These are phyloP conservation scores for Spinacia oleracea DNA, from an alignment of 179 eudicot species.

Conservation along the genomic window DNA sequence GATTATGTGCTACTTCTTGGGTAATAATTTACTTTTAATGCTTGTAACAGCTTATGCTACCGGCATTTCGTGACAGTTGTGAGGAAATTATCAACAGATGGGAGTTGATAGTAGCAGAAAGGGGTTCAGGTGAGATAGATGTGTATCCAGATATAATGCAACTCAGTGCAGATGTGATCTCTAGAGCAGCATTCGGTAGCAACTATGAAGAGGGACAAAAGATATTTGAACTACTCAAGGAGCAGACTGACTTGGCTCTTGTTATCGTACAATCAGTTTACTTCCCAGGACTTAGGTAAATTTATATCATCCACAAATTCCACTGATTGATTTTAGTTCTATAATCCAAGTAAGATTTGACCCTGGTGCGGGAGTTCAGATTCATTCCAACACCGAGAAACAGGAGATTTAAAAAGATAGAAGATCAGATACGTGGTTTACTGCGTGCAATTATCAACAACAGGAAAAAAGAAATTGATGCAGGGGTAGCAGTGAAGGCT, in stretches of 20 bases:
- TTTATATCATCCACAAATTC: not conserved
- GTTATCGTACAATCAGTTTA: conserved; percentile 28
- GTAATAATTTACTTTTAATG: not conserved
- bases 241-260: conserved; percentile 19
- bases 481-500: conserved; percentile 14
- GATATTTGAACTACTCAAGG: conserved; percentile 27
- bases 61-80: conserved; percentile 35
- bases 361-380: not conserved
- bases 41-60: conserved; percentile 33
- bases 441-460: conserved; percentile 20
- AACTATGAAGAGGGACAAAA: conserved; percentile 27
- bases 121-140: conserved; percentile 26
- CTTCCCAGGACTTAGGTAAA: conserved; percentile 34
- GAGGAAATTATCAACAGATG: conserved; percentile 26
- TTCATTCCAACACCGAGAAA: not conserved
- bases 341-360: too few relatives aligned
- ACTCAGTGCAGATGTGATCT: conserved; percentile 32
- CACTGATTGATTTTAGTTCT: too few relatives aligned
- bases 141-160: conserved; percentile 18
- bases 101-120: conserved; percentile 26
- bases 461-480: conserved; percentile 23
- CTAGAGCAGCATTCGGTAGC: too few relatives aligned
- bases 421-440: conserved; percentile 20
- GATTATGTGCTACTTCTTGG: too few relatives aligned
- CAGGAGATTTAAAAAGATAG: conserved; percentile 21